A percentile compares a stretch with the other conserved stretches of the same genome.
phyloP scores from a whole-genome alignment of 2,329 filamentous ascomycete genomes.

The Orbilia blumenaviensis region DNA sequence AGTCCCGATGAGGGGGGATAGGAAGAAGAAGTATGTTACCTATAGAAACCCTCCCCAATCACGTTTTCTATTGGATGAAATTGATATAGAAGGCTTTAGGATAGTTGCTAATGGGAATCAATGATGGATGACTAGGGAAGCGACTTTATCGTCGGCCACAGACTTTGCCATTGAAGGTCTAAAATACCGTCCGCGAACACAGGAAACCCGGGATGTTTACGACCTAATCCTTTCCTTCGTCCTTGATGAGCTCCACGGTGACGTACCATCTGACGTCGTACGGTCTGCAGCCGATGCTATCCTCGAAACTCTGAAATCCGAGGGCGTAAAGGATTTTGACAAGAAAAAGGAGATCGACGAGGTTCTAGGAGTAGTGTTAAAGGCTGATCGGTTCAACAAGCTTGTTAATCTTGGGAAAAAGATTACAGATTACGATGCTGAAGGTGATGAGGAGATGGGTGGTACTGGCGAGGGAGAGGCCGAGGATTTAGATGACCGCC shows the following conservation, averaged over 20 bases:
- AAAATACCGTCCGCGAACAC: slow-evolving; percentile 88
- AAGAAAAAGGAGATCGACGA: slow-evolving; percentile 99
- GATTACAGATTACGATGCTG: slow-evolving; percentile 96
- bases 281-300: slow-evolving; percentile 92
- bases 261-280: slow-evolving; percentile 90
- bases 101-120: slow-evolving; percentile 32
- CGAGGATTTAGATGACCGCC: slow-evolving; percentile 64
- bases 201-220: slow-evolving; percentile 89
- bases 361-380: slow-evolving; percentile 82
- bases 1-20: slow-evolving; percentile 54
- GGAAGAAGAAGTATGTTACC: slow-evolving; percentile 55
- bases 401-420: slow-evolving; percentile 96
- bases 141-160: slow-evolving; percentile 69
- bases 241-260: slow-evolving; percentile 79
- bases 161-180: slow-evolving; percentile 91
- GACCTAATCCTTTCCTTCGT: slow-evolving; percentile 93
- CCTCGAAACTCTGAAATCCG: slow-evolving; percentile 91
- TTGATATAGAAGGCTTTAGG: no score
- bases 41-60: not conserved
- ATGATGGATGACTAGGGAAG: no score
- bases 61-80: not conserved
- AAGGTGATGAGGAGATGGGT: slow-evolving; percentile 88
- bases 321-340: slow-evolving; percentile 94
- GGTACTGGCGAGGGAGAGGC: slow-evolving; percentile 63
- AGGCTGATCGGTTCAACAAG: slow-evolving; percentile 93